A percentile compares a stretch with the other conserved stretches of the same genome.
Evolutionary conservation across 441 rosid species (phyloP).

Genomic region (Jatropha podagrica): DNA sequence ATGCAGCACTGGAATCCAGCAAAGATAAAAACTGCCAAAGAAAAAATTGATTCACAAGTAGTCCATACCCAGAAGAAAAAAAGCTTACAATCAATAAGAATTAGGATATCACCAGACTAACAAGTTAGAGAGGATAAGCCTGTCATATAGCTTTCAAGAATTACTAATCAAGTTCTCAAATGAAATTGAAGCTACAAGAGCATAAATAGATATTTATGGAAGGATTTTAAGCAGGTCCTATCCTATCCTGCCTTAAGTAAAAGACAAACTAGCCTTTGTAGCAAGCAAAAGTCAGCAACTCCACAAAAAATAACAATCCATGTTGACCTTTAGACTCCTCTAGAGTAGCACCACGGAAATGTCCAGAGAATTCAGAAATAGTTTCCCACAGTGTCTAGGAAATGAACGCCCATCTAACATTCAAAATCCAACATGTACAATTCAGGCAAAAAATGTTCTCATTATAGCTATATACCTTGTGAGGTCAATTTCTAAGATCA

Average conservation of each 20-base stretch:
- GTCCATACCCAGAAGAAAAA: not conserved
- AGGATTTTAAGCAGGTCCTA: not conserved
- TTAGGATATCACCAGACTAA: not conserved
- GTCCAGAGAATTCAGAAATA: not conserved
- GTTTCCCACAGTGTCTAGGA: not conserved
- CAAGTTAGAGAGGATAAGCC: not conserved
- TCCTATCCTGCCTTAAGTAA: not conserved
- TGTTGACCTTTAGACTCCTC: not conserved
- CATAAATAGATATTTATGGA: not conserved
- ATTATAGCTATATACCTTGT: too few species aligned
- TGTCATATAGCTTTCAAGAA: not conserved
- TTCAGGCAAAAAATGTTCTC: not conserved
- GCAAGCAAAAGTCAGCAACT: not conserved
- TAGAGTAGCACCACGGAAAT: not conserved
- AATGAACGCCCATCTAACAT: not conserved
- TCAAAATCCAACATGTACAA: not conserved
- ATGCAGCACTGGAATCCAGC: slow-evolving; percentile 85
- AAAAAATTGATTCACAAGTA: slow-evolving; percentile 1
- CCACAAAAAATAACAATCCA: not conserved
- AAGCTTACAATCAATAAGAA: not conserved
- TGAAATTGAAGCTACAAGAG: not conserved
- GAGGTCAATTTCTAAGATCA: slow-evolving; percentile 1
- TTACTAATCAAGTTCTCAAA: not conserved
- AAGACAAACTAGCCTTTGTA: not conserved
- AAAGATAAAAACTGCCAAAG: slow-evolving; percentile 77